Percentiles rank a stretch among this genome's conserved stretches.
These are phyloP conservation scores for Hymenoscyphus scutula DNA, from an alignment of 2,329 filamentous ascomycete species.

Conservation along the genomic window DNA sequence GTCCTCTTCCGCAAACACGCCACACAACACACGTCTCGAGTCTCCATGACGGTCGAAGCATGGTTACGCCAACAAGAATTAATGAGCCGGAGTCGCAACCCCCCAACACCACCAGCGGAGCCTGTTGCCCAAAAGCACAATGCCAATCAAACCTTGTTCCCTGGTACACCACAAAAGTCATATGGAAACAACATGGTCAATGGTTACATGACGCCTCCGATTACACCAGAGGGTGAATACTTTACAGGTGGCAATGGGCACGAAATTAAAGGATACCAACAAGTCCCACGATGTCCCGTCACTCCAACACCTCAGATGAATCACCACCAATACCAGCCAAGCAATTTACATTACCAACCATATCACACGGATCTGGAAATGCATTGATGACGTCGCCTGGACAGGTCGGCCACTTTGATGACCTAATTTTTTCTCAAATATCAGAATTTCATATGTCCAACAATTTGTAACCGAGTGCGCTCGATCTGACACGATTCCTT, in stretches of 20 bases:
- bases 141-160: conserved; percentile 52
- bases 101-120: conserved; percentile 60
- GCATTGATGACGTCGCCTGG: conserved; percentile 24
- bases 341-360: conserved; percentile 44
- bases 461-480: conserved; percentile 30
- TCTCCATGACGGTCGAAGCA: conserved; percentile 61
- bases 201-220: conserved; percentile 81
- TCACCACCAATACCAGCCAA: conserved; percentile 39
- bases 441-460: conserved; percentile 30
- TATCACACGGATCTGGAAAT: conserved; percentile 45
- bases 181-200: conserved; percentile 63
- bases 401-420: conserved; percentile 1
- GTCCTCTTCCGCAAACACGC: conserved; percentile 68
- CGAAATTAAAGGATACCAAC: conserved; percentile 30
- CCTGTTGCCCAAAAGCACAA: conserved; percentile 46
- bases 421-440: conserved; percentile 3
- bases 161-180: conserved; percentile 77
- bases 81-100: conserved; percentile 53
- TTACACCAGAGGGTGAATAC: conserved; percentile 71
- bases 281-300: conserved; percentile 52
- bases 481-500: conserved; percentile 13
- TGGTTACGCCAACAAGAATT: conserved; percentile 64
- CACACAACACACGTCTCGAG: conserved; percentile 61
- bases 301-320: conserved; percentile 56
- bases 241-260: conserved; percentile 39